phyloP scores from a whole-genome alignment of 345 rosid species.

The Citrus sp. region DNA sequence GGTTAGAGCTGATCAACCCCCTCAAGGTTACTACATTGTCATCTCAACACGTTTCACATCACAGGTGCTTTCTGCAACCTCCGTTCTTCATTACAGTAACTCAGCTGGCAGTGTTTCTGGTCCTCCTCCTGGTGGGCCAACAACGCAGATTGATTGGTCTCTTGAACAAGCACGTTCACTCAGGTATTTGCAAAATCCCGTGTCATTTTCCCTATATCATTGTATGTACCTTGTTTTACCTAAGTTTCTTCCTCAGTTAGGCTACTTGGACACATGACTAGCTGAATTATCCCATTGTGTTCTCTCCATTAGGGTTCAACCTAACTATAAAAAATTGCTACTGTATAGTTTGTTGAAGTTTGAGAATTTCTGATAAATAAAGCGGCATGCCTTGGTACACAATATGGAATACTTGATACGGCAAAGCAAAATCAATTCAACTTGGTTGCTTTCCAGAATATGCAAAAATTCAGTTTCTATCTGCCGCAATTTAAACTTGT shows the following conservation, averaged over 20 bases:
- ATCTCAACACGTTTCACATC: constrained; percentile 66
- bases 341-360: neutral
- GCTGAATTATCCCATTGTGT: neutral
- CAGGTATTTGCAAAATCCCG: constrained; percentile 32
- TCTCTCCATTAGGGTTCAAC: neutral
- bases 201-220: neutral
- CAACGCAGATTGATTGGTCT: constrained; percentile 74
- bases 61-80: constrained; percentile 46
- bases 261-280: neutral
- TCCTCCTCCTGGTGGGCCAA: constrained; percentile 63
- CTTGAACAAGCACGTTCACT: constrained; percentile 65
- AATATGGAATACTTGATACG: neutral
- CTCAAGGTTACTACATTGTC: constrained; percentile 60
- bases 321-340: neutral
- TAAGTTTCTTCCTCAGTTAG: neutral
- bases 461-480: neutral
- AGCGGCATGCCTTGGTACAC: neutral
- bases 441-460: neutral
- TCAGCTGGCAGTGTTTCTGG: constrained; percentile 54
- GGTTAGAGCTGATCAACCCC: constrained; percentile 69
- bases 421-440: neutral
- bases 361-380: neutral
- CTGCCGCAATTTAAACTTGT: neutral
- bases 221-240: neutral
- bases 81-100: constrained; percentile 67